phyloP scores from a whole-genome alignment of 768 basidiomycete species.

The Hemileccinum rubropunctum region DNA sequence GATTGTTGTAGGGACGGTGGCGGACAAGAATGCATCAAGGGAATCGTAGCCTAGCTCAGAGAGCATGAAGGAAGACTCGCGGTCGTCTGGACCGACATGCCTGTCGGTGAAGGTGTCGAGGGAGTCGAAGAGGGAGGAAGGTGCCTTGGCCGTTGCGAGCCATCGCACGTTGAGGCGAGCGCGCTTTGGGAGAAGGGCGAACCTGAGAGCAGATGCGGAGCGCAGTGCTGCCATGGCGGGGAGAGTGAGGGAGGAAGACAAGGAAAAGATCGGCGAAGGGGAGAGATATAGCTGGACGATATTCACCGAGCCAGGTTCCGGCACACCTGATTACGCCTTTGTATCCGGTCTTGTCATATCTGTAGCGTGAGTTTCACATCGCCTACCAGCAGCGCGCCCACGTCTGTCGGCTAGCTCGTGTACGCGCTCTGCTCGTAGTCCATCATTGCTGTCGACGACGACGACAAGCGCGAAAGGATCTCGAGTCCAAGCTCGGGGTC shows the following conservation, averaged over 20 bases:
- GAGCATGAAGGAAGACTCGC: slow-evolving; percentile 84
- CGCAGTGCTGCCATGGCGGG: slow-evolving; percentile 30
- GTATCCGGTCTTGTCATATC: slow-evolving; percentile 9
- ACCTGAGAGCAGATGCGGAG: slow-evolving; percentile 23
- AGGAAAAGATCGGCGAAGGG: slow-evolving; percentile 16
- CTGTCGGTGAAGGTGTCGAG: slow-evolving; percentile 89
- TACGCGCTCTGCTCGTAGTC: background rate
- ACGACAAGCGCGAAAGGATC: slow-evolving; percentile 2
- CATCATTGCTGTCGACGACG: slow-evolving; percentile 5
- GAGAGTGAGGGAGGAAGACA: slow-evolving; percentile 15
- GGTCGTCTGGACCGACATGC: slow-evolving; percentile 88
- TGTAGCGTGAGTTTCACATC: slow-evolving; percentile 11
- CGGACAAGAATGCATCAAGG: slow-evolving; percentile 85
- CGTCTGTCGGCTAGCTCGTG: background rate
- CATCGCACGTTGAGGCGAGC: slow-evolving; percentile 30
- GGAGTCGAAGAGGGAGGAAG: slow-evolving; percentile 70
- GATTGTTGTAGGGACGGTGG: slow-evolving; percentile 79
- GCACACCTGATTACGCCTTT: slow-evolving; percentile 38
- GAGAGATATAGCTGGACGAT: slow-evolving; percentile 23
- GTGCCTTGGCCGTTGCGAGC: slow-evolving; percentile 61
- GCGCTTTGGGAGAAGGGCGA: slow-evolving; percentile 18
- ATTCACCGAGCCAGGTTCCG: slow-evolving; percentile 40
- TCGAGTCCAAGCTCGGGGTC: slow-evolving; percentile 28
- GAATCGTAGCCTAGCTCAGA: slow-evolving; percentile 76
- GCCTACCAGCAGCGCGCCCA: slow-evolving; percentile 5